These are phyloP conservation scores for Nemania sp. DNA, from an alignment of 2,329 filamentous ascomycete genomes.

Conservation along the genomic window DNA sequence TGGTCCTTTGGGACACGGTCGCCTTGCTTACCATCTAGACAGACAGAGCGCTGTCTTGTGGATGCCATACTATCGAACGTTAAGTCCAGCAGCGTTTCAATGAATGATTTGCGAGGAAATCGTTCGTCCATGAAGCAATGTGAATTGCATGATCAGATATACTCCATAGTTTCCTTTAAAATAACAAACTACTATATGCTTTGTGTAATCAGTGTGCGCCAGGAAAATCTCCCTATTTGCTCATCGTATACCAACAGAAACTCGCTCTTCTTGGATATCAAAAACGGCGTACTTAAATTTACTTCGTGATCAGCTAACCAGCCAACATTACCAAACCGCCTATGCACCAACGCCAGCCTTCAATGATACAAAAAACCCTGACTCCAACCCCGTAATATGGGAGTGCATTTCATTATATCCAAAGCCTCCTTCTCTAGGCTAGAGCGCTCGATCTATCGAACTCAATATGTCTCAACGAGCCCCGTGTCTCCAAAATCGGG, in stretches of 20 bases:
- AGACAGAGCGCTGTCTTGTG: not conserved
- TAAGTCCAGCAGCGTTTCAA: not conserved
- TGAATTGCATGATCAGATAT: not conserved
- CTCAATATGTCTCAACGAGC: conserved; percentile 56
- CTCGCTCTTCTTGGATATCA: not conserved
- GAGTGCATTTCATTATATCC: not conserved
- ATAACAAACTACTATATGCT: not conserved
- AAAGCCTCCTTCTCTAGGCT: not conserved
- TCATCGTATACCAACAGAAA: not conserved
- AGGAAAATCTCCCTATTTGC: not conserved
- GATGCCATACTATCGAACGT: not conserved
- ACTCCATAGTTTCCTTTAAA: not conserved
- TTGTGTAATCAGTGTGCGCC: not conserved
- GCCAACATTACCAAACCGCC: no score
- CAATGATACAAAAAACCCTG: not conserved
- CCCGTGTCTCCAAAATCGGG: conserved; percentile 54
- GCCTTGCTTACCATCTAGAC: not conserved
- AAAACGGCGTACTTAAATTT: not conserved
- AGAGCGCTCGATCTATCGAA: not conserved
- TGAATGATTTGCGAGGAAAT: not conserved
- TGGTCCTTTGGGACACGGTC: not conserved
- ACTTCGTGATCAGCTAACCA: conserved; percentile 7
- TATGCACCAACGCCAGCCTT: conserved; percentile 17
- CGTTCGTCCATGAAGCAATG: not conserved
- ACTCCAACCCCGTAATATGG: not conserved